Evolutionary conservation across 1,284 basidiomycete species (phyloP), one percentile per base, ranked within the genome.

Genomic region (Agaricales sp.): DNA sequence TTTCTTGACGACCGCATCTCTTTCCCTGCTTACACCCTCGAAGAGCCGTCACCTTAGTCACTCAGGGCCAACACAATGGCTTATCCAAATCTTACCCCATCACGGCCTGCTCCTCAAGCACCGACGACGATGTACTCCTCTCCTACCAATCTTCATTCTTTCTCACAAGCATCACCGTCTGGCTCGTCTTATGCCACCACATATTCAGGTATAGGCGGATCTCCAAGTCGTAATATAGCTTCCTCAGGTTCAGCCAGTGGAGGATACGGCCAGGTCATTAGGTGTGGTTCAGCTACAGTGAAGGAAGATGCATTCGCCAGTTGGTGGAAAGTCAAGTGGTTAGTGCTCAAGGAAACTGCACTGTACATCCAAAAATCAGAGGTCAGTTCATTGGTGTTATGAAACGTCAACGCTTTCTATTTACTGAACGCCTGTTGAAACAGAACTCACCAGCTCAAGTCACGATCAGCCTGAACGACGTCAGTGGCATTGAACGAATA

Each of bases 271-370:
- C 63, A 74, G 44, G 66, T 86, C 48, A 70, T 92, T 23, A 68
- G 86, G 47, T 71, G 69, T 50, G 92, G 92, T 3, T 66, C 68
- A 19, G 89, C 88, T 37, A 84, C 75, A 59, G 71, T 94, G 55
- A 95, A 95, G 71, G 92, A 94, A 63, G 91, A 94, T 51, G 86
- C 89, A 0, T 78, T 96, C 55, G 80, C 90, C 13, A 91, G 87
- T 55, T 94, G 91, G 78, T 98, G 95, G 87, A 82, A 86, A 63
- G 82, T 89, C 61, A 87, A 91, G 61, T 98, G 88, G 87, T 71
- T 98, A 44, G 77, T 94, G 3, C 71, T 98, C 52, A 41, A n/a
- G 39, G 90, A 92, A 53, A 77, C 82, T 59, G 77, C 82, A 13
- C 67, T 41, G 38, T 48, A 43, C 50, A 6, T 30, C 26, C 6